Evolutionary conservation across 2,329 filamentous ascomycete species (phyloP), one percentile per base, ranked within the genome.

Genomic region (Dothidotthia symphoricarpi): DNA sequence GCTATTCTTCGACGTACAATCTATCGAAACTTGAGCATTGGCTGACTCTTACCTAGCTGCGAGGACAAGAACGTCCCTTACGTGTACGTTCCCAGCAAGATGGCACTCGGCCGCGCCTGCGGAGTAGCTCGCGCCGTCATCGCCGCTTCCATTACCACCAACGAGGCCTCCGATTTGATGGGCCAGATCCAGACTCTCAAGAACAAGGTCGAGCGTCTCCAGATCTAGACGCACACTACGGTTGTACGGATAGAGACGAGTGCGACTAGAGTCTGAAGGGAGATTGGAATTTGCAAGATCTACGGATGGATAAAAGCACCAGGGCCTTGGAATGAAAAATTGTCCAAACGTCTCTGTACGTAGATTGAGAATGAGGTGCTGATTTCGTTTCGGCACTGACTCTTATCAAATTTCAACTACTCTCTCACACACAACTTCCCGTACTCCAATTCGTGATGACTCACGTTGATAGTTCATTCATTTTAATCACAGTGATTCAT

Each of bases 141-240:
- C 59, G 85, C 88, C 27, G 83, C 82, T 47, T 83, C 78, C 61
- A 95, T 97, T 71, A 96, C 88, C 54, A 89, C 85, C 41, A 70
- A 70, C 54, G 66, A 69, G 43, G 66, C 64, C 24, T 58, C 70
- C 61, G 90, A 96, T 70, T 77, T 97, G 44, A 86, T 84, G 69
- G 80, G 81, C 62, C 88, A 94, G 77, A 96, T 97, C 70, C 80
- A 86, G 59, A 78, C 83, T 51, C 77, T 96, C 63, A 94, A 91
- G 77, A 87, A 94, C 72, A 94, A 95, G 82, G 87, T 97, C 39
- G 91, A 97, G 79, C 81, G 90, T 59, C 79, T 96, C 55, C 89
- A 91, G 76, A 95, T 96, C 74, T 96, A 72, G 44, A 29, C 36
- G 17, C 33, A 39, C 6, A 12, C 14, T 3, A 7, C 17, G 24